A percentile compares a stretch with the other conserved stretches of the same genome.
Evolutionary conservation across 352 stramenopile genomes (phyloP).

Genomic region (Globisporangium alternatum): DNA sequence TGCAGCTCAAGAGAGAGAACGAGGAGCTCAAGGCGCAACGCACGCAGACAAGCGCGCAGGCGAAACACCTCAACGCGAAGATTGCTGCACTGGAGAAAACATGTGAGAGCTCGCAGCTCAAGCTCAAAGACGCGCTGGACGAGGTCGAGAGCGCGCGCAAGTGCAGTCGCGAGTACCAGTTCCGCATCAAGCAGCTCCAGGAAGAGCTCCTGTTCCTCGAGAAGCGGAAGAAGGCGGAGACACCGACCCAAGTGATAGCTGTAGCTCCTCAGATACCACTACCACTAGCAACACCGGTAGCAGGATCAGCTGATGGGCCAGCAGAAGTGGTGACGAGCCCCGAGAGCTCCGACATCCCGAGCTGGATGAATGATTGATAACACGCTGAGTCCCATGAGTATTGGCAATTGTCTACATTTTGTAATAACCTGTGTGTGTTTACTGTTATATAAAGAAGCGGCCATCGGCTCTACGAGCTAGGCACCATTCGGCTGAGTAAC

Average conservation of each 20-base stretch:
- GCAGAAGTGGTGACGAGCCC: not conserved
- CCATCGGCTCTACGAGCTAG: not conserved
- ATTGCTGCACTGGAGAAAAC: constrained; percentile 34
- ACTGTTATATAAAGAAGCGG: not conserved
- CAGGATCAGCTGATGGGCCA: constrained; percentile 5
- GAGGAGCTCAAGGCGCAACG: constrained; percentile 47
- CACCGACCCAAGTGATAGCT: not conserved
- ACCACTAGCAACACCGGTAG: constrained; percentile 1
- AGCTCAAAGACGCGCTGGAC: constrained; percentile 32
- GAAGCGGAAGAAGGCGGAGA: constrained; percentile 35
- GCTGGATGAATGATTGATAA: constrained; percentile 41
- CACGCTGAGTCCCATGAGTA: not conserved
- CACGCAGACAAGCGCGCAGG: constrained; percentile 35
- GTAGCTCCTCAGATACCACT: not conserved
- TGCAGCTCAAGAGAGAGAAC: constrained; percentile 48
- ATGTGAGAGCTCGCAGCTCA: constrained; percentile 28
- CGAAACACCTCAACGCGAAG: constrained; percentile 48
- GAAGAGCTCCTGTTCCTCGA: constrained; percentile 63
- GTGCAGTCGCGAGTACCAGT: constrained; percentile 50
- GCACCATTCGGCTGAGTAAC: not conserved
- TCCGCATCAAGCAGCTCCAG: constrained; percentile 65
- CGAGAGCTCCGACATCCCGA: constrained; percentile 28
- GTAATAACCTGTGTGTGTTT: constrained; percentile 3
- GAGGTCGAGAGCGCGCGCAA: constrained; percentile 54
- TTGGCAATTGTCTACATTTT: constrained; percentile 9